Percentiles rank a stretch among this genome's conserved stretches.
These are phyloP conservation scores for Xylaria digitata DNA, from an alignment of 2,329 filamentous ascomycete species.

Conservation along the genomic window DNA sequence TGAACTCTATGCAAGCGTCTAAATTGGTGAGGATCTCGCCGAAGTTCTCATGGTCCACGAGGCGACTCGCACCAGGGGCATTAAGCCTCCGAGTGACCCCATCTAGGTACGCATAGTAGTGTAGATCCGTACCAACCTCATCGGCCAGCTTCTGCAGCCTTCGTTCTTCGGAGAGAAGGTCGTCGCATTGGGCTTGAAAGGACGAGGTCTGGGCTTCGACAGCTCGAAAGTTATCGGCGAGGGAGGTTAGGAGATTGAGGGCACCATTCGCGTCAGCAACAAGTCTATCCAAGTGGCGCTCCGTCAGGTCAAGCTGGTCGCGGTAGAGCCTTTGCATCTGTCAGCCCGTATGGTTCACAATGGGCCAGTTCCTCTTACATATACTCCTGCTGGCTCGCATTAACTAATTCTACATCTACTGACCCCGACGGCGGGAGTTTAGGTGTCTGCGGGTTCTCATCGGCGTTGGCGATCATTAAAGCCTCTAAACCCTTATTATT, in stretches of 20 bases:
- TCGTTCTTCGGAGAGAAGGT: slow-evolving; percentile 83
- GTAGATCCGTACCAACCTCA: slow-evolving; percentile 87
- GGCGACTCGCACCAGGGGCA: slow-evolving; percentile 85
- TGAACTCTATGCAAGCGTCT: slow-evolving; percentile 92
- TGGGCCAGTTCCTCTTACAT: slow-evolving; percentile 64
- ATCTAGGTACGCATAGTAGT: slow-evolving; percentile 94
- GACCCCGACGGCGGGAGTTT: slow-evolving; percentile 60
- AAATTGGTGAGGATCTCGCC: slow-evolving; percentile 88
- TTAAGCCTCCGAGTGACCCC: slow-evolving; percentile 90
- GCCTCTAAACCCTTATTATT: slow-evolving; percentile 61
- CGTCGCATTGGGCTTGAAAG: slow-evolving; percentile 92
- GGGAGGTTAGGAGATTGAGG: slow-evolving; percentile 77
- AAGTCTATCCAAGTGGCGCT: slow-evolving; percentile 83
- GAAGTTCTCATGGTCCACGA: slow-evolving; percentile 87
- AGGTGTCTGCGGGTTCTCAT: slow-evolving; percentile 40
- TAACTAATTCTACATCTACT: slow-evolving; percentile 75
- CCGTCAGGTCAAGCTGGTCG: slow-evolving; percentile 83
- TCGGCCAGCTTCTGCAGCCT: slow-evolving; percentile 82
- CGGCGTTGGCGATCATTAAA: slow-evolving; percentile 55
- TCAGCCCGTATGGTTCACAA: slow-evolving; percentile 45
- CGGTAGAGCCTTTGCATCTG: slow-evolving; percentile 71
- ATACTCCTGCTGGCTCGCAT: slow-evolving; percentile 88
- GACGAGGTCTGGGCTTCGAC: slow-evolving; percentile 93
- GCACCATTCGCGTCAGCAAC: slow-evolving; percentile 81
- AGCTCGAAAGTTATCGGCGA: slow-evolving; percentile 86